phyloP scores from a whole-genome alignment of 306 rosid species.

The Betula pendula region DNA sequence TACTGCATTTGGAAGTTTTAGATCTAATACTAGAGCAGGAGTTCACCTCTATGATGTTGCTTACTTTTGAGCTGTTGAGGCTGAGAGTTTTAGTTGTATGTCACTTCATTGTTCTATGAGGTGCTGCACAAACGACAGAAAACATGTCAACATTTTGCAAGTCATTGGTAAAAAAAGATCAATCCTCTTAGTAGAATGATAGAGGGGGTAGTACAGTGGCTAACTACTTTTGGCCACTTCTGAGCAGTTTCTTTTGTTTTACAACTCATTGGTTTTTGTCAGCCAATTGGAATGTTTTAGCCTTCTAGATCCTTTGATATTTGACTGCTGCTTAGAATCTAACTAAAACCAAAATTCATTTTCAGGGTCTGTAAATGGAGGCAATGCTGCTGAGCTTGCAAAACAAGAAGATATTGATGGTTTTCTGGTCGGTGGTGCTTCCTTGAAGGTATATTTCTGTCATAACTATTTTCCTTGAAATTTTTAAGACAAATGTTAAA shows the following conservation, averaged over 20 bases:
- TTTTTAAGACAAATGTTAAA: neutral
- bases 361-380: constrained; percentile 93
- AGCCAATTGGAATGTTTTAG: neutral
- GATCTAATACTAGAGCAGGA: too few relatives aligned
- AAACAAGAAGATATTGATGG: constrained; percentile 98
- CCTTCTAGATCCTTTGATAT: neutral
- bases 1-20: constrained; percentile 1
- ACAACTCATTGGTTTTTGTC: neutral
- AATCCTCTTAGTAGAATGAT: too few relatives aligned
- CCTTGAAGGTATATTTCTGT: constrained; percentile 65
- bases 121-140: neutral
- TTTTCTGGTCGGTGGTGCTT: constrained; percentile 98
- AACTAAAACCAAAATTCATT: constrained; percentile 11
- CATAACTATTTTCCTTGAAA: constrained; percentile 7
- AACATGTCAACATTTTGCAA: too few relatives aligned
- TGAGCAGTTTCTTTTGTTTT: constrained; percentile 10
- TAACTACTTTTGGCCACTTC: constrained; percentile 1
- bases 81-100: neutral
- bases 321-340: neutral
- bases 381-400: constrained; percentile 88
- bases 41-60: neutral
- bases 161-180: too few relatives aligned
- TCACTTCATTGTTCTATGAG: neutral
- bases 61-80: neutral
- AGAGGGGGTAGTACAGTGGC: too few relatives aligned